phyloP scores from a whole-genome alignment of 140 eudicot genomes.

The Senecio squalidus region DNA sequence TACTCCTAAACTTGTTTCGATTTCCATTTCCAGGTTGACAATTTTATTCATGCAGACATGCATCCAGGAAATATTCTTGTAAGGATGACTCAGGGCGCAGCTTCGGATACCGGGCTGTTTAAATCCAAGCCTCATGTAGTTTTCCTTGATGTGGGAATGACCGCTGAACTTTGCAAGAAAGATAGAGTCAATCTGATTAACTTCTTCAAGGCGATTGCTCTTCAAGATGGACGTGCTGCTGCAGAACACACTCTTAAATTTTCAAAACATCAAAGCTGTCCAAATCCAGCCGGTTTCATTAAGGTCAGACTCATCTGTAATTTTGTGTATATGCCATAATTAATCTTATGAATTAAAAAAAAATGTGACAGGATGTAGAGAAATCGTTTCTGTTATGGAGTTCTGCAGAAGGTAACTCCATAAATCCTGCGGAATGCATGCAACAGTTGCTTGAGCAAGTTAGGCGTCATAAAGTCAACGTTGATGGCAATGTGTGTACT shows the following conservation, averaged over 20 bases:
- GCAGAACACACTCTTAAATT: conserved; percentile 74
- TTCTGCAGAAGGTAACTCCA: conserved; percentile 44
- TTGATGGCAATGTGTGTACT: conserved; percentile 89
- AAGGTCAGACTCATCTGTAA: conserved; percentile 53
- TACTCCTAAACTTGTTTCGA: conserved; percentile 6
- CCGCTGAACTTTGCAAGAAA: conserved; percentile 83
- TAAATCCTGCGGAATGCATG: conserved; percentile 86
- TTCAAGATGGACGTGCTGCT: conserved; percentile 81
- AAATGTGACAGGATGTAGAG: conserved; percentile 68
- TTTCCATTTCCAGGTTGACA: conserved; percentile 67
- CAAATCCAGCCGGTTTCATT: conserved; percentile 71
- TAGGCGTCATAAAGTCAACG: conserved; percentile 74
- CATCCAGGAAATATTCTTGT: conserved; percentile 99
- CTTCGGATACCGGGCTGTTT: conserved; percentile 49
- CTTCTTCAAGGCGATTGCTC: conserved; percentile 90
- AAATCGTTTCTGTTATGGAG: conserved; percentile 57
- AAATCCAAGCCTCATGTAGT: conserved; percentile 81
- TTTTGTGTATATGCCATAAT: not conserved
- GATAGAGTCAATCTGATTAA: conserved; percentile 67
- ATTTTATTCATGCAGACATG: conserved; percentile 96
- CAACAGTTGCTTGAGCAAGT: conserved; percentile 92
- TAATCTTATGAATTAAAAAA: not conserved
- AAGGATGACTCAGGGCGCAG: conserved; percentile 39
- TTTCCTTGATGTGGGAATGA: conserved; percentile 95
- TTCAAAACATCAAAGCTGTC: conserved; percentile 77